Percentiles rank a stretch among this genome's conserved stretches.
Evolutionary conservation across 345 rosid species (phyloP).

Genomic region (Syzygium grande): DNA sequence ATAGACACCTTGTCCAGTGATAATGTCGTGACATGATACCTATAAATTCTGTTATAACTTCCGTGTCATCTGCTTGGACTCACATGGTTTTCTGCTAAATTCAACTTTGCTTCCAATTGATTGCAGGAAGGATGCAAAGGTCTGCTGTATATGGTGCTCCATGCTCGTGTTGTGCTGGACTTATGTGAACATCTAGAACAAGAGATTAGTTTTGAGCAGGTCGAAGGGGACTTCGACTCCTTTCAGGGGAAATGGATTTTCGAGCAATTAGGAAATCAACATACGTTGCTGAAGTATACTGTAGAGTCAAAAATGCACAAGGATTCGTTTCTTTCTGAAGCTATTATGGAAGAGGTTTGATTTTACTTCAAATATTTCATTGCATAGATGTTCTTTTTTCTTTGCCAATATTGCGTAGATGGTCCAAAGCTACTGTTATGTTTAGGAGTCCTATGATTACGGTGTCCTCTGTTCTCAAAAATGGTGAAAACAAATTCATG

Average conservation of each 20-base stretch:
- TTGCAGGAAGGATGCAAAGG: constrained; percentile 96
- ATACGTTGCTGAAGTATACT: constrained; percentile 75
- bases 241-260: constrained; percentile 92
- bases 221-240: constrained; percentile 89
- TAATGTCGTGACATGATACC: neutral
- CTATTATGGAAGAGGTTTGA: constrained; percentile 93
- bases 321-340: constrained; percentile 88
- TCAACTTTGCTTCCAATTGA: neutral
- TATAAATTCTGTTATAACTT: neutral
- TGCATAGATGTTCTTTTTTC: neutral
- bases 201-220: constrained; percentile 88
- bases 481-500: neutral
- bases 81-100: neutral
- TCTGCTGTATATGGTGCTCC: constrained; percentile 90
- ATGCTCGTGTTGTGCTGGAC: constrained; percentile 88
- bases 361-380: neutral
- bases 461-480: neutral
- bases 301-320: constrained; percentile 90
- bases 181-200: constrained; percentile 69
- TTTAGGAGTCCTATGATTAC: neutral
- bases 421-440: neutral
- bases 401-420: neutral
- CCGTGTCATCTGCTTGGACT: neutral
- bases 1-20: neutral
- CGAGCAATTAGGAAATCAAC: constrained; percentile 86